Evolutionary conservation across 2,329 filamentous ascomycete species (phyloP).

Genomic region (Pochonia chlamydosporia): DNA sequence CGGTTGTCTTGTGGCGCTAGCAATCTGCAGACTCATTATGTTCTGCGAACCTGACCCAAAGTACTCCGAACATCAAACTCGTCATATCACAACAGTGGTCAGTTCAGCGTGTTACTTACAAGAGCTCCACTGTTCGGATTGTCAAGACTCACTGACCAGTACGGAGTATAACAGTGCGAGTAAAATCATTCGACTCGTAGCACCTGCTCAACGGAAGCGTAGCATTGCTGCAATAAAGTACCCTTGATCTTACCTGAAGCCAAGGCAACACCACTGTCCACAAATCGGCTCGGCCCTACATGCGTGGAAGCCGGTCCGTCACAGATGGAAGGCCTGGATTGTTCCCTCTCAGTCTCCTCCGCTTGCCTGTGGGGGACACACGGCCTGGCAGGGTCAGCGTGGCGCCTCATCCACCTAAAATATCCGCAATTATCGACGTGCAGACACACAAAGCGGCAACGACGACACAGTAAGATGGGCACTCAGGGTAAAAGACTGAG

Average conservation of each 20-base stretch:
- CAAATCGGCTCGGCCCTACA: slow-evolving; percentile 15
- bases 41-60: no score
- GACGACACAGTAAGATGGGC: no score
- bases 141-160: no score
- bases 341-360: slow-evolving; percentile 6
- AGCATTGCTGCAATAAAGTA: neutral
- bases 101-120: no score
- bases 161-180: no score
- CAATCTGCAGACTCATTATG: no score
- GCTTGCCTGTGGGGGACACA: neutral
- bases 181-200: no score
- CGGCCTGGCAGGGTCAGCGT: slow-evolving; percentile 1
- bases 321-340: slow-evolving; percentile 16
- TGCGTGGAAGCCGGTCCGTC: slow-evolving; percentile 19
- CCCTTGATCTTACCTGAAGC: no score
- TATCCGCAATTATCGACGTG: neutral
- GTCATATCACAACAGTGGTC: no score
- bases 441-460: neutral
- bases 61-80: no score
- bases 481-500: neutral
- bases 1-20: neutral
- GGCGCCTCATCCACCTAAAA: neutral
- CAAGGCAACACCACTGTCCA: slow-evolving; percentile 1
- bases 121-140: no score
- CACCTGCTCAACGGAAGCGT: no score